A percentile compares a stretch with the other conserved stretches of the same genome.
Conservation (phyloP, 495 filamentous ascomycete genomes). For the Letharia columbiana region DNA sequence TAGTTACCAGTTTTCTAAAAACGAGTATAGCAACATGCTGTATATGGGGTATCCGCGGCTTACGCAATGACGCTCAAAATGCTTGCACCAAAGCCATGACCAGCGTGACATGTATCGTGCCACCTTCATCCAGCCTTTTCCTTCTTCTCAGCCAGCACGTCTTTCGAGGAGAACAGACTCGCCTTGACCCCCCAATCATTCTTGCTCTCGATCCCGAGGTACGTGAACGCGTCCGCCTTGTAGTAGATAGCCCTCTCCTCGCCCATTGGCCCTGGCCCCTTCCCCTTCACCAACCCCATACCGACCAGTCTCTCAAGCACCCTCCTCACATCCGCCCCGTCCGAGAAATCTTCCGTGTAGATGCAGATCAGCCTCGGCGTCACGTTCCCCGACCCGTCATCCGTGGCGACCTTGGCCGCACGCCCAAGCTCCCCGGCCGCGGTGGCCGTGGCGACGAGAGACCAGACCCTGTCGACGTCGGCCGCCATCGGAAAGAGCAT, state of each 20-base stretch:
- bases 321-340: constrained; percentile 57
- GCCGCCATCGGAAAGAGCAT: constrained; percentile 60
- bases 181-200: constrained; percentile 64
- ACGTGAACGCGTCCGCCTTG: constrained; percentile 73
- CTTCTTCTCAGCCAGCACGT: constrained; percentile 29
- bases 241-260: constrained; percentile 57
- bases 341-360: constrained; percentile 66
- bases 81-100: not conserved
- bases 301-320: constrained; percentile 52
- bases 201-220: constrained; percentile 53
- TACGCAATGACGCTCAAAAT: not conserved
- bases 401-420: constrained; percentile 59
- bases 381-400: constrained; percentile 33
- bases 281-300: constrained; percentile 46
- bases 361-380: constrained; percentile 54
- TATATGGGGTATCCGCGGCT: not conserved
- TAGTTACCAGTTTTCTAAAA: not conserved
- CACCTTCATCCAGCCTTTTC: not conserved
- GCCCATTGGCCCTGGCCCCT: constrained; percentile 9
- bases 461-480: constrained; percentile 57
- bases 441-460: constrained; percentile 51
- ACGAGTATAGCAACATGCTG: not conserved
- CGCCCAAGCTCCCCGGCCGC: constrained; percentile 56
- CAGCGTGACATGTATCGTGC: not conserved
- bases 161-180: constrained; percentile 39